phyloP scores from a whole-genome alignment of 176 grass and related monocot species.

The Alopecurus myosuroides region DNA sequence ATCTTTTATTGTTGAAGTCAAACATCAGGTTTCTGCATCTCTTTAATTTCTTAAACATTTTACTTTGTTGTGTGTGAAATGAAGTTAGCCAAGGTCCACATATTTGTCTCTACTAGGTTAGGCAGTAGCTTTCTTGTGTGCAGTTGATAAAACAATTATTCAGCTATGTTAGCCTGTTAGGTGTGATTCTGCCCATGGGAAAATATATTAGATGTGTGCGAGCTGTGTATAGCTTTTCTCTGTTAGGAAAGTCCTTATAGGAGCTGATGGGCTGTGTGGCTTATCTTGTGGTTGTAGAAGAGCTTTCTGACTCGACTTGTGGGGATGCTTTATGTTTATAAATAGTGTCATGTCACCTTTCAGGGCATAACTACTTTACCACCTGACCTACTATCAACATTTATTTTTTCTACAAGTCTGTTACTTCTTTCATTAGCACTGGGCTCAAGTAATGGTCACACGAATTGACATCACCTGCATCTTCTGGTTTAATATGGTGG shows the following conservation, averaged over 20 bases:
- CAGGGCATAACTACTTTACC: too few relatives aligned
- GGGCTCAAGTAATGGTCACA: not conserved
- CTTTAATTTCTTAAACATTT: slow-evolving; percentile 9
- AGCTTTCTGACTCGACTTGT: slow-evolving; percentile 5
- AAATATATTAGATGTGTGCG: not conserved
- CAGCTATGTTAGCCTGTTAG: not conserved
- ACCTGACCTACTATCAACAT: not conserved
- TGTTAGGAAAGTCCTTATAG: slow-evolving; percentile 2
- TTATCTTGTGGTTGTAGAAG: slow-evolving; percentile 19
- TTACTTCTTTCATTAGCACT: not conserved
- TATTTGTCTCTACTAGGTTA: not conserved
- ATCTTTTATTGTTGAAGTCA: too few relatives aligned
- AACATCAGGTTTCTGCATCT: slow-evolving; percentile 75
- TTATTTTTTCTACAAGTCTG: not conserved
- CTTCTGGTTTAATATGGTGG: too few relatives aligned
- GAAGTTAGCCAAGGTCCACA: not conserved
- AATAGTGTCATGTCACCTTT: not conserved
- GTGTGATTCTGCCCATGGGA: not conserved
- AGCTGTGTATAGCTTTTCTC: not conserved
- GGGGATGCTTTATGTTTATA: not conserved
- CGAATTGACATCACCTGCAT: not conserved
- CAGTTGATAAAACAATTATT: not conserved
- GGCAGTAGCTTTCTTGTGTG: too few relatives aligned
- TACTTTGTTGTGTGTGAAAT: not conserved
- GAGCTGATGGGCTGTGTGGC: not conserved